A percentile compares a stretch with the other conserved stretches of the same genome.
These are phyloP conservation scores for Mycena sanguinolenta DNA, from an alignment of 768 basidiomycete species.

Conservation along the genomic window DNA sequence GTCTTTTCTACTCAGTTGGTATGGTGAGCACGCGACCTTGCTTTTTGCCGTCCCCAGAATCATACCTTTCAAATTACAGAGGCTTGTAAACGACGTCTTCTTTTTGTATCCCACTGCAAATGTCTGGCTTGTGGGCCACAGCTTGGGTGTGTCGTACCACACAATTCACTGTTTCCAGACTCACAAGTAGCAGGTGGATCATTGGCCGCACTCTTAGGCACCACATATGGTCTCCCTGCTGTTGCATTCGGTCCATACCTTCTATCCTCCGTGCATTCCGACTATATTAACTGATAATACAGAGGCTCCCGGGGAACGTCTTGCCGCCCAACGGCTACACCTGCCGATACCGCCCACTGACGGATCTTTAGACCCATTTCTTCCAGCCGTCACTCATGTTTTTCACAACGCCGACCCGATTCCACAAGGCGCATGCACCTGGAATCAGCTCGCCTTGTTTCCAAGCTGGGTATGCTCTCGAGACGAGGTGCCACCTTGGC, in stretches of 20 bases:
- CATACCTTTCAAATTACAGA: constrained; percentile 55
- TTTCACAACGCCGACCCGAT: constrained; percentile 96
- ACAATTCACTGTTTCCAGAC: background rate
- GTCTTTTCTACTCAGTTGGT: constrained; percentile 92
- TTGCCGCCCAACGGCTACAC: constrained; percentile 85
- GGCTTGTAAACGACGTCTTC: constrained; percentile 89
- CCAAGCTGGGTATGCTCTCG: constrained; percentile 88
- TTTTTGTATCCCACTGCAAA: constrained; percentile 85
- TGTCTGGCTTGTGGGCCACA: constrained; percentile 92
- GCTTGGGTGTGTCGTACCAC: constrained; percentile 68
- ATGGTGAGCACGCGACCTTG: constrained; percentile 66
- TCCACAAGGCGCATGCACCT: constrained; percentile 84
- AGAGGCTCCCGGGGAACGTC: constrained; percentile 80
- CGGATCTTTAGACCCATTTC: constrained; percentile 60
- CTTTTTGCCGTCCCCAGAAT: constrained; percentile 12
- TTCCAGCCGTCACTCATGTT: constrained; percentile 78
- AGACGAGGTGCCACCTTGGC: constrained; percentile 90
- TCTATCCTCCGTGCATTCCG: background rate
- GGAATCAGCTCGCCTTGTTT: constrained; percentile 84
- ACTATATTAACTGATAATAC: background rate
- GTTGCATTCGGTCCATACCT: constrained; percentile 76
- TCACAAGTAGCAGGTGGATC: constrained; percentile 61
- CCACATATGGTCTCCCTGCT: constrained; percentile 91
- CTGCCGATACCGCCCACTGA: constrained; percentile 75
- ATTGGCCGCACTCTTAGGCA: constrained; percentile 87